Conservation (phyloP, 495 filamentous ascomycete genomes). For the Saxophila tyrrhenica region DNA sequence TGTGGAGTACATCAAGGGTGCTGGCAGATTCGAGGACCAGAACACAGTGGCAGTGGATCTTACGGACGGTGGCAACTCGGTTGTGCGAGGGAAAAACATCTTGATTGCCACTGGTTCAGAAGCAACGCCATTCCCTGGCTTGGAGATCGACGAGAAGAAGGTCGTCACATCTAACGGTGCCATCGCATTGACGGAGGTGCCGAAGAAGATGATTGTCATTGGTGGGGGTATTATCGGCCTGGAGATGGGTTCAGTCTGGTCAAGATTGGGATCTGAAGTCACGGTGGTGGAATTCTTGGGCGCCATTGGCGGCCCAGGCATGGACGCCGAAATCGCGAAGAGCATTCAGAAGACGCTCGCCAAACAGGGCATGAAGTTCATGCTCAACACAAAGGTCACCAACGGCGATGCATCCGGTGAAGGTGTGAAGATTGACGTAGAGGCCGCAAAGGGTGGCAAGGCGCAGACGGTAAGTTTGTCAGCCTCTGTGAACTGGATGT, state of each 20-base stretch:
- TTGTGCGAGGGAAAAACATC: conserved; percentile 84
- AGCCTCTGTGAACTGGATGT: background rate
- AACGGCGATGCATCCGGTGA: conserved; percentile 71
- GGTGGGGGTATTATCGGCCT: conserved; percentile 98
- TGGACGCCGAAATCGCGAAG: conserved; percentile 93
- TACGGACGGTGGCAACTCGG: conserved; percentile 79
- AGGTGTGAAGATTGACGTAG: conserved; percentile 65
- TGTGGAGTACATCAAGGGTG: conserved; percentile 91
- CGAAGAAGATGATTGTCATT: conserved; percentile 96
- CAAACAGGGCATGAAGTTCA: conserved; percentile 98
- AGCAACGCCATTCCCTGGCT: conserved; percentile 87
- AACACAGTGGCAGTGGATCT: conserved; percentile 86
- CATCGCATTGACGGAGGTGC: conserved; percentile 75
- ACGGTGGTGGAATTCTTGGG: conserved; percentile 94
- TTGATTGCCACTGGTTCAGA: conserved; percentile 93
- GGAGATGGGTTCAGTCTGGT: conserved; percentile 98
- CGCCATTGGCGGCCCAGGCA: conserved; percentile 94
- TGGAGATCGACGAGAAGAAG: conserved; percentile 93
- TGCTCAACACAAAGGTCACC: conserved; percentile 88
- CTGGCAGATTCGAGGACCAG: conserved; percentile 74
- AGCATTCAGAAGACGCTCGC: conserved; percentile 78
- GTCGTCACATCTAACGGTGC: conserved; percentile 94
- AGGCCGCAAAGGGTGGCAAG: conserved; percentile 95
- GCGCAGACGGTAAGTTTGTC: conserved; percentile 57
- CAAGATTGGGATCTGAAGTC: conserved; percentile 80